Base-by-base conservation (phyloP, 768 basidiomycete species). In the Auriscalpium vulgare region DNA sequence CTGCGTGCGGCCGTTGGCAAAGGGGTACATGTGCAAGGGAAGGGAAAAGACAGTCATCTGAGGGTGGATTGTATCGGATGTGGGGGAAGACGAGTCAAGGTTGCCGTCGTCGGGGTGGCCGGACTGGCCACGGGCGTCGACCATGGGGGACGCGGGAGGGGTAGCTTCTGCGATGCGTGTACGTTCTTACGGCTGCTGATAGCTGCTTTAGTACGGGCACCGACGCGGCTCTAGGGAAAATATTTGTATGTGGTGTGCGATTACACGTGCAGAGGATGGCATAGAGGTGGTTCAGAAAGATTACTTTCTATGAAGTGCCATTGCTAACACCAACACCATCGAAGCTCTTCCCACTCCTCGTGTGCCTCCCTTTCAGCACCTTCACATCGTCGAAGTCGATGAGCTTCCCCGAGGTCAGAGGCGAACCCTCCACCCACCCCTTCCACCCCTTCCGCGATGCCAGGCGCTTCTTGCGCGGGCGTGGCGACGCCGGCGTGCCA, bases 381-480 rank as follows among this genome's bases (percentile, higher is more conserved):
- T 83, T 80, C 1, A 84, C 85, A 37, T 78, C 76, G 67, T 91
- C 89, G 58, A 91, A 77, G 65, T 90, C 89, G 71, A 91, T 91
- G 51, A 90, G 73, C 68, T 89, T 90, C 63, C 83, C 79, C 14
- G 87, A 88, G 17, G 89, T 85, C 52, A 82, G 82, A 4, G 87
- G 87, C 13, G 88, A 89, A 61, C 87, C 88, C 74, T 90, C 89
- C 19, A 91, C 86, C 89, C 89, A 91, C 37, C 89, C 89, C 74
- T 91, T 91, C 89, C 89, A 91, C 16, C 89, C 89, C 69, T 91
- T 91, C 71, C 78, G 84, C 0, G 79, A 73, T 17, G 84, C 77
- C 45, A 78, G 73, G 62, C 85, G 84, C 74, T 81, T 88, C n/a
- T 68, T 69, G 29, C 65, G 72, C 23, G 64, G 63, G 10, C 67